Conservation (phyloP, 495 filamentous ascomycete genomes). For the Trichoderma virens region DNA sequence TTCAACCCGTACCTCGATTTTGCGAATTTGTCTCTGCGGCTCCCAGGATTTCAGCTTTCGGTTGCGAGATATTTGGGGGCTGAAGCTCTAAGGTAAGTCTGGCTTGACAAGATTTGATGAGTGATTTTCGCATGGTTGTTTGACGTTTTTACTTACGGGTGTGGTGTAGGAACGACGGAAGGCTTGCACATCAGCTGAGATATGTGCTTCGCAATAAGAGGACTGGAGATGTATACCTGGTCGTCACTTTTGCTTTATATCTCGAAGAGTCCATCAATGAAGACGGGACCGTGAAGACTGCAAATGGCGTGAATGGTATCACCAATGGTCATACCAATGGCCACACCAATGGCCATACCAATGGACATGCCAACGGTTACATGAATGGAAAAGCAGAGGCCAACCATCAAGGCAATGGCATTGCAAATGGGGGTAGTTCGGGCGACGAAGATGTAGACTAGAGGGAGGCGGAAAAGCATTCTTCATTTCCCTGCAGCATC, state of each 20-base stretch:
- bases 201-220: conserved; percentile 76
- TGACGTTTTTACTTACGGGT: conserved; percentile 7
- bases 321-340: conserved; percentile 1
- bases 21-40: conserved; percentile 61
- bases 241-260: conserved; percentile 70
- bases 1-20: conserved; percentile 91
- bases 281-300: conserved; percentile 45
- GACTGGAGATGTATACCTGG: conserved; percentile 65
- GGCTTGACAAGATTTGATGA: not conserved
- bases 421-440: not conserved
- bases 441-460: conserved; percentile 7
- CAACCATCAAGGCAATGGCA: not conserved
- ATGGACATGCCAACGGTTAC: not conserved
- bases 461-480: not conserved
- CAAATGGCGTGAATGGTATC: conserved; percentile 20
- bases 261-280: conserved; percentile 53
- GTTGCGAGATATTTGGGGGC: conserved; percentile 79
- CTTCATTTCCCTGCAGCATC: not conserved
- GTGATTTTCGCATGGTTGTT: conserved; percentile 14
- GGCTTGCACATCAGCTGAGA: conserved; percentile 63
- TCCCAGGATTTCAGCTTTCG: conserved; percentile 72
- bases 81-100: conserved; percentile 46
- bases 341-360: not conserved
- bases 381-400: not conserved
- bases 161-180: conserved; percentile 25